phyloP scores from a whole-genome alignment of 352 stramenopile genomes.

The Phytophthora sp. region DNA sequence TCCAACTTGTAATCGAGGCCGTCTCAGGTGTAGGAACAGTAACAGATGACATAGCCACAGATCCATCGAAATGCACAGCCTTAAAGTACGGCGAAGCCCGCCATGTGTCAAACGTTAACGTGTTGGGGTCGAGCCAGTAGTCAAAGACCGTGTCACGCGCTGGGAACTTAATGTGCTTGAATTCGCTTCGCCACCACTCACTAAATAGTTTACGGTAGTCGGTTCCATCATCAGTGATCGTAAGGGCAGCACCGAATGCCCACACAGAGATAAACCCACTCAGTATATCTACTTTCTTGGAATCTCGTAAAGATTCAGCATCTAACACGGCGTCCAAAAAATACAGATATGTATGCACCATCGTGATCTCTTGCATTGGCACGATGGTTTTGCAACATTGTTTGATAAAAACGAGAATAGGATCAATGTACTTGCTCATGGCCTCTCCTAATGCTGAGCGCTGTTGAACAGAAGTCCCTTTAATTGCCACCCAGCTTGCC shows the following conservation, averaged over 20 bases:
- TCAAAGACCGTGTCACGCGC: constrained; percentile 95
- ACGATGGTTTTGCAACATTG: constrained; percentile 91
- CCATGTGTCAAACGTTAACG: constrained; percentile 93
- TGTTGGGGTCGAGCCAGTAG: constrained; percentile 94
- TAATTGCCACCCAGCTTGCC: constrained; percentile 89
- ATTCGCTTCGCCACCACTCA: constrained; percentile 94
- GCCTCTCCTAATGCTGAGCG: constrained; percentile 57
- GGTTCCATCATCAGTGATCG: constrained; percentile 91
- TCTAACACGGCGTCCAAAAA: constrained; percentile 91
- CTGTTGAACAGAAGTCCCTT: constrained; percentile 61
- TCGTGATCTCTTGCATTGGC: constrained; percentile 89
- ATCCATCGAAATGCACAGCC: constrained; percentile 76
- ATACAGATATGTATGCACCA: constrained; percentile 93
- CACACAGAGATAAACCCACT: constrained; percentile 95
- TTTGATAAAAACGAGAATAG: constrained; percentile 86
- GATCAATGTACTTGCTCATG: constrained; percentile 90
- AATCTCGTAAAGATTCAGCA: constrained; percentile 58
- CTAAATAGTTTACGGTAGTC: constrained; percentile 95
- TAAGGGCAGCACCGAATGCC: constrained; percentile 91
- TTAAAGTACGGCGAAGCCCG: constrained; percentile 93
- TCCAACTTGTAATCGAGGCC: constrained; percentile 93
- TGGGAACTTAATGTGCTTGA: constrained; percentile 95
- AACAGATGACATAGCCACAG: constrained; percentile 80
- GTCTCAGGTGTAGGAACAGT: constrained; percentile 95
- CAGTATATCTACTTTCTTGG: constrained; percentile 78